phyloP scores from a whole-genome alignment of 2,329 filamentous ascomycete species.

The Rhinocladiella mackenziei region DNA sequence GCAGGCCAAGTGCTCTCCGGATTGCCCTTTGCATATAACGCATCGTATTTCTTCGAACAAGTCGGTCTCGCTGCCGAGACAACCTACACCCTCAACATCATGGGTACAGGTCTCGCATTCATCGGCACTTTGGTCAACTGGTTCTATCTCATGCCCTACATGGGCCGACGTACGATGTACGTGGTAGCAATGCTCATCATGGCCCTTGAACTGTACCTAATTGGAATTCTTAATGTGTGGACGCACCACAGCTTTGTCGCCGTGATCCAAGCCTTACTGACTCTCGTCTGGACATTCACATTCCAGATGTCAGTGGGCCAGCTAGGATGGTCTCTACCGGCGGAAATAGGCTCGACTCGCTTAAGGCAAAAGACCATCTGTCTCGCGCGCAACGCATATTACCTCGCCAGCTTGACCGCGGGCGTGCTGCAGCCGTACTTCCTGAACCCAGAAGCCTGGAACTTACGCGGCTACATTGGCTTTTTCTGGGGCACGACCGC shows the following conservation, averaged over 20 bases:
- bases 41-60: constrained; percentile 40
- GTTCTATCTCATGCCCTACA: constrained; percentile 37
- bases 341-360: constrained; percentile 51
- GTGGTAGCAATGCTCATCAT: constrained; percentile 34
- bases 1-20: constrained; percentile 38
- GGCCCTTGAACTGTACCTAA: constrained; percentile 30
- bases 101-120: constrained; percentile 59
- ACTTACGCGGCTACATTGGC: constrained; percentile 39
- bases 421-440: constrained; percentile 38
- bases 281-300: constrained; percentile 51
- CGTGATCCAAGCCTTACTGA: constrained; percentile 41
- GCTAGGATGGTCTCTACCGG: constrained; percentile 50
- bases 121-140: constrained; percentile 51
- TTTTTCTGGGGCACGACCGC: constrained; percentile 40
- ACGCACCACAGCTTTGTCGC: constrained; percentile 29
- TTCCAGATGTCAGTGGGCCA: constrained; percentile 55
- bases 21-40: constrained; percentile 35
- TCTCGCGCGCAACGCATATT: constrained; percentile 49
- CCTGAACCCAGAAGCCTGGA: constrained; percentile 36
- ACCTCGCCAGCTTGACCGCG: constrained; percentile 46
- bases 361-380: constrained; percentile 54
- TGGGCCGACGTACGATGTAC: constrained; percentile 42
- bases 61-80: constrained; percentile 36
- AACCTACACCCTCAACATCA: constrained; percentile 42
- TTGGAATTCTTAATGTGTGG: constrained; percentile 32